These are phyloP conservation scores for Kwoniella dejecticola DNA, from an alignment of 768 basidiomycete genomes.

Conservation along the genomic window DNA sequence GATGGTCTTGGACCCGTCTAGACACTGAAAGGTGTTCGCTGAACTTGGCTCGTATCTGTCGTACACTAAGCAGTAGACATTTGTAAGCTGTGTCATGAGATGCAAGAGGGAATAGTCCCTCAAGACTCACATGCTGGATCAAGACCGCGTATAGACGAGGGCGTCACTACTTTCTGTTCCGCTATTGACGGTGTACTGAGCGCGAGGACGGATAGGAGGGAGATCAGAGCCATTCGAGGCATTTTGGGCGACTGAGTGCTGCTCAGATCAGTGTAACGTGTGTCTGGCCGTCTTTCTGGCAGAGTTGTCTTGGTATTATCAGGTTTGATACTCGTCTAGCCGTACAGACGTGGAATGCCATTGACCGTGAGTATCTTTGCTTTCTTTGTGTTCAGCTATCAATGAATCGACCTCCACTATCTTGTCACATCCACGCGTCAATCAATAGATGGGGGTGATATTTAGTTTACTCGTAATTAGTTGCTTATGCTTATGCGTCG, in stretches of 20 bases:
- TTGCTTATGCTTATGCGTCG: neutral
- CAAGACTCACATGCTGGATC: constrained; percentile 34
- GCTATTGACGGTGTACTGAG: constrained; percentile 2
- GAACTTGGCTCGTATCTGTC: constrained; percentile 28
- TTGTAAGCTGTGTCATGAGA: neutral
- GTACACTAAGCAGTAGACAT: constrained; percentile 19
- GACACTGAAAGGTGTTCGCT: constrained; percentile 66
- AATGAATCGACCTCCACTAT: neutral
- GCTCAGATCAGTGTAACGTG: no score
- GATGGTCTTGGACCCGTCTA: constrained; percentile 78
- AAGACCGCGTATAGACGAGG: constrained; percentile 26
- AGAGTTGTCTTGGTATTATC: neutral
- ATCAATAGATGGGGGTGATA: neutral
- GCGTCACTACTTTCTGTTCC: constrained; percentile 26
- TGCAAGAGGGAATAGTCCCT: no score
- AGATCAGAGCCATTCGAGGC: constrained; percentile 1
- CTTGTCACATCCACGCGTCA: neutral
- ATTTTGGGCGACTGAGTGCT: constrained; percentile 10
- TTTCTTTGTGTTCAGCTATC: neutral
- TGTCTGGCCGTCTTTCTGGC: no score
- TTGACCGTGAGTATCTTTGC: no score
- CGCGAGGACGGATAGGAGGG: constrained; percentile 13
- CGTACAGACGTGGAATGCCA: no score
- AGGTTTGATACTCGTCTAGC: no score
- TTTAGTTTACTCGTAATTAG: no score